Base-by-base conservation (phyloP, 805 yeast genomes). In the Spathaspora girioi region DNA sequence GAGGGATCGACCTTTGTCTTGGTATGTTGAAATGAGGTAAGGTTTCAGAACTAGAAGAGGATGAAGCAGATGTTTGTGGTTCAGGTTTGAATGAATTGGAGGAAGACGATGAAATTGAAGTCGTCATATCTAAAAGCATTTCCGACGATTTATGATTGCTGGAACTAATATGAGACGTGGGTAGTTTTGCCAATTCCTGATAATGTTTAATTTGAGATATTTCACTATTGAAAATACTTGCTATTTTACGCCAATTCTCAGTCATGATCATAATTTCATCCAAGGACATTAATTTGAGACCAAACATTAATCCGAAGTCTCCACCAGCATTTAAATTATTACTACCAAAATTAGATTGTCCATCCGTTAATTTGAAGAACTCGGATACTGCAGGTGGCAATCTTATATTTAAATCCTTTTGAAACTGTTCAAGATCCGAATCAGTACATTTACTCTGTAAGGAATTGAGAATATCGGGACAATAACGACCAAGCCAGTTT, bases 321-420 rank as follows among this genome's bases (percentile, higher is more conserved):
- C 99, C 94, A 29, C 68, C 66, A 5, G 80, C 74, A 26, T 84
- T 90, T 2, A 84, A 77, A 54, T 89, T 83, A 54, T 89, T 84
- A 51, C 83, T 81, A 43, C 91, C 96, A 54, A 87, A 77, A 27
- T 59, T 56, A 10, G 69, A 61, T 71, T 94, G 99, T 48, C 99
- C 99, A 63, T 94, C 98, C 58, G 94, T 97, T 41, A 87, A 70
- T 60, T 83, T 80, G 62, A 80, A 81, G 44, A 93, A 87, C 43
- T 91, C 96, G 49, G 87, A 76, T 7, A 94, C 89, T 50, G 93
- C 89, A 2, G 83, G 73, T 1, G 99, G 99, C 44, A 94, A 76
- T 45, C 76, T 73, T 48, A 89, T 73, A 44, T 81, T 83, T 62
- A 91, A 73, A 66, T 93, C 97, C 59, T 81, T 80, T 70, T 94